Base-by-base conservation (phyloP, 768 basidiomycete genomes). In the Leccinellum albellum region DNA sequence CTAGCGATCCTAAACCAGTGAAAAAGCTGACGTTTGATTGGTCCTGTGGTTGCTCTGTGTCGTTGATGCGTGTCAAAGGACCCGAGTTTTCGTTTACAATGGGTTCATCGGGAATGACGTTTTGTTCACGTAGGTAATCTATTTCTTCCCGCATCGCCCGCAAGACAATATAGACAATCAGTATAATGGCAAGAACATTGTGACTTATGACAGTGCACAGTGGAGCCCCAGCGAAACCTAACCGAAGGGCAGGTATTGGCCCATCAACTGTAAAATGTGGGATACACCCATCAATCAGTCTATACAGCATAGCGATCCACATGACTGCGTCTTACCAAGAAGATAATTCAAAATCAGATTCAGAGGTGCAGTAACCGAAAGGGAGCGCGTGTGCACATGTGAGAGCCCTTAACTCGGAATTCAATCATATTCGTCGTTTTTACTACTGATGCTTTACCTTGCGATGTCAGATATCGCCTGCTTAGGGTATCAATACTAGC, bases 131-230 rank as follows among this genome's bases (percentile, higher is more conserved):
- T 29, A 69, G 28, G 35, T 60, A 26, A 29, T 59, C 50, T 24
- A 60, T 52, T 50, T 69, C 67, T 48, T 64, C 60, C 31, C 51
- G 51, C 8, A 70, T 60, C n/a, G 54, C 53, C 21, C 60, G 58
- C 55, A 59, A 50, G 40, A 60, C 60, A 26, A 70, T 68, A 55
- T 66, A 69, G 21, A 66, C 10, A n/a, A 64, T 49, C 46, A 68
- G 48, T 50, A 59, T 50, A 17, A 53, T 50, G 1, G 68, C 59
- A 33, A 69, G 66, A 14, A 48, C 54, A 35, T 61, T 70, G 48
- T 70, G 68, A 20, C 67, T 69, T 40, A 68, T 37, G 45, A 70
- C 60, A 3, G 68, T 64, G 51, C 63, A 70, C n/a, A 69, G 49
- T 23, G 64, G 68, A 44, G 67, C 67, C 21, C 68, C 64, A 37